Percentiles rank a stretch among this genome's conserved stretches.
phyloP scores from a whole-genome alignment of 257 asterid species.

The Primulina tabacum region DNA sequence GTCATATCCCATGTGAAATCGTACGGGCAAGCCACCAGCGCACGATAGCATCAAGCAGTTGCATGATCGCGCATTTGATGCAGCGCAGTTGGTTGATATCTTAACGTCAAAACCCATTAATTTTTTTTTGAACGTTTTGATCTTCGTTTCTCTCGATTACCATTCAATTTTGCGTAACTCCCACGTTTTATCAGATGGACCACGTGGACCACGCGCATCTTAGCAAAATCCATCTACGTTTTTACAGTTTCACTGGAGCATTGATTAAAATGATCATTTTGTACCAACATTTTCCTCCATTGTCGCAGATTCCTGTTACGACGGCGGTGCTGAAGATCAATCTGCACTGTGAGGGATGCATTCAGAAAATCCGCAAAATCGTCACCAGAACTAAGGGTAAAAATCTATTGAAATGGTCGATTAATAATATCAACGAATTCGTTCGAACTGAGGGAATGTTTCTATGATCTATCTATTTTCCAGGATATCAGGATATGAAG shows the following conservation, averaged over 20 bases:
- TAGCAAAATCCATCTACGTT: slow-evolving; percentile 13
- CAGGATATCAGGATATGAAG: slow-evolving; percentile 63
- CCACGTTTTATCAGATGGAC: slow-evolving; percentile 20
- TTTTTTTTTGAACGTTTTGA: background rate
- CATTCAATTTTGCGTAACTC: slow-evolving; percentile 2
- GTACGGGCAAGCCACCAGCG: slow-evolving; percentile 20
- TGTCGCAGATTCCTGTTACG: slow-evolving; percentile 48
- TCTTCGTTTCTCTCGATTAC: too few species aligned
- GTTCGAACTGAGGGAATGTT: background rate
- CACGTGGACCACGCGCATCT: slow-evolving; percentile 25
- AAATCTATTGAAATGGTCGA: too few species aligned
- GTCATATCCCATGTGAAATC: slow-evolving; percentile 25
- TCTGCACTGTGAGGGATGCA: slow-evolving; percentile 88
- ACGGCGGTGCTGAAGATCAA: slow-evolving; percentile 59
- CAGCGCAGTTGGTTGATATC: slow-evolving; percentile 25
- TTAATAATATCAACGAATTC: too few species aligned
- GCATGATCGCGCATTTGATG: slow-evolving; percentile 6
- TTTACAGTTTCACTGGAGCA: background rate
- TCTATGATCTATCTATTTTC: background rate
- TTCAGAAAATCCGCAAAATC: slow-evolving; percentile 50
- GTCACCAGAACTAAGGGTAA: slow-evolving; percentile 64
- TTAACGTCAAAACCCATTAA: slow-evolving; percentile 27
- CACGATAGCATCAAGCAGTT: slow-evolving; percentile 30
- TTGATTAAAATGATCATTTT: too few species aligned
- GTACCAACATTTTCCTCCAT: slow-evolving; percentile 3